Conservation (phyloP, 352 stramenopile genomes). For the Pythium rishiriense region DNA sequence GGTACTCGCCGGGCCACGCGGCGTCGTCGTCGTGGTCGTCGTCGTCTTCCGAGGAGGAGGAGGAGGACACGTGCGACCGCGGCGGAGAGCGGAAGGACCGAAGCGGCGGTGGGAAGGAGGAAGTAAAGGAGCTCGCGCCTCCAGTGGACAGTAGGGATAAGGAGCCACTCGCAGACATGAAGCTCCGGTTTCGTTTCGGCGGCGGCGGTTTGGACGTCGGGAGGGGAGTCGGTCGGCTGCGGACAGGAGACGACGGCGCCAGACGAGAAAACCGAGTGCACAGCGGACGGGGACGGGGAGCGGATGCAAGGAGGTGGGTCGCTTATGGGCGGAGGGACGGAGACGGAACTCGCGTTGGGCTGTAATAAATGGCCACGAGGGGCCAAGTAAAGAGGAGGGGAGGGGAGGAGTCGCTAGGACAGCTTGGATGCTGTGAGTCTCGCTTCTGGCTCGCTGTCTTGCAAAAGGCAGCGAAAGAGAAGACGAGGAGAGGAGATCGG, state of each 20-base stretch:
- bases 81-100: constrained; percentile 39
- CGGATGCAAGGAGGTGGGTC: constrained; percentile 4
- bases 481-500: constrained; percentile 38
- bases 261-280: constrained; percentile 19
- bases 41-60: constrained; percentile 10
- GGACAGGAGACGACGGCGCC: constrained; percentile 11
- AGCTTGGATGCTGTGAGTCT: constrained; percentile 35
- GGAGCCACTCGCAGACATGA: constrained; percentile 44
- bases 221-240: constrained; percentile 14
- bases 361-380: constrained; percentile 32
- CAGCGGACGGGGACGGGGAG: neutral
- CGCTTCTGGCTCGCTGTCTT: constrained; percentile 22
- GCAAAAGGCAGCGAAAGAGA: constrained; percentile 21
- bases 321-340: constrained; percentile 25
- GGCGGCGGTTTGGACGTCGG: constrained; percentile 16
- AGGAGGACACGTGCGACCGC: constrained; percentile 10
- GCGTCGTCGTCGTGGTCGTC: constrained; percentile 13
- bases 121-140: constrained; percentile 39
- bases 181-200: constrained; percentile 25
- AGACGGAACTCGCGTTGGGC: constrained; percentile 29
- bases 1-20: constrained; percentile 19
- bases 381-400: constrained; percentile 31
- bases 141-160: constrained; percentile 38
- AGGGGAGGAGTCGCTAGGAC: constrained; percentile 20
- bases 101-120: constrained; percentile 21